phyloP scores from a whole-genome alignment of 2,329 filamentous ascomycete species.

The Orbilia quercus region DNA sequence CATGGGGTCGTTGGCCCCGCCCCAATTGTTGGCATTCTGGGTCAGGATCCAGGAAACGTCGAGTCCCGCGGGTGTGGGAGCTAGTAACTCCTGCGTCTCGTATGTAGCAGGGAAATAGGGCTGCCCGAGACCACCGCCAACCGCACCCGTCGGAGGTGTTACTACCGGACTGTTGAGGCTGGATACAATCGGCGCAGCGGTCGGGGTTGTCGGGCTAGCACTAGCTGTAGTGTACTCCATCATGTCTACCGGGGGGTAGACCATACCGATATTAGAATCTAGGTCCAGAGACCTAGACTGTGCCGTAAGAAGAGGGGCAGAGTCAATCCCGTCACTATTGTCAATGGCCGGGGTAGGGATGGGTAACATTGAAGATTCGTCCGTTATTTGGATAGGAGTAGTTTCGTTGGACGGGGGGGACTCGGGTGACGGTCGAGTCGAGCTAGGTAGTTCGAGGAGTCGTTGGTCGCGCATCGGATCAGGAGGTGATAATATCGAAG shows the following conservation, averaged over 20 bases:
- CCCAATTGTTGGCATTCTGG: constrained; percentile 19
- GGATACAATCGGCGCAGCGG: constrained; percentile 22
- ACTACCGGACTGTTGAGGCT: constrained; percentile 44
- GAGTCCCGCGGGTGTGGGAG: constrained; percentile 23
- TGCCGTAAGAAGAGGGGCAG: constrained; percentile 15
- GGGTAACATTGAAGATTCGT: constrained; percentile 15
- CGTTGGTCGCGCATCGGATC: constrained; percentile 43
- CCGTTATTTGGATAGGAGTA: constrained; percentile 9
- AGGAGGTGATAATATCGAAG: constrained; percentile 39
- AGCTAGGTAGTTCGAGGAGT: constrained; percentile 43
- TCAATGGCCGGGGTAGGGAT: constrained; percentile 16
- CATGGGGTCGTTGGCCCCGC: not conserved
- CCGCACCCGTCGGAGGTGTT: constrained; percentile 19
- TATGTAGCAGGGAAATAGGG: constrained; percentile 42
- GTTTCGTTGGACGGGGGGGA: constrained; percentile 47
- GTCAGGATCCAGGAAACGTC: constrained; percentile 39
- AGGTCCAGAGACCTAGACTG: constrained; percentile 9
- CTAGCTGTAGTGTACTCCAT: constrained; percentile 49
- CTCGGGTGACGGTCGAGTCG: constrained; percentile 47
- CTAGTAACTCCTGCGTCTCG: constrained; percentile 40
- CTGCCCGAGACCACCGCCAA: constrained; percentile 11
- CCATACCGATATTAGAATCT: constrained; percentile 13
- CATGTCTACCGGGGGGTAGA: constrained; percentile 39
- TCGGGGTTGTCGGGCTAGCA: constrained; percentile 31
- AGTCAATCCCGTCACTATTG: constrained; percentile 3